These are phyloP conservation scores for Coemansia reversa DNA, from an alignment of 192 early-diverging fungal species.

Conservation along the genomic window DNA sequence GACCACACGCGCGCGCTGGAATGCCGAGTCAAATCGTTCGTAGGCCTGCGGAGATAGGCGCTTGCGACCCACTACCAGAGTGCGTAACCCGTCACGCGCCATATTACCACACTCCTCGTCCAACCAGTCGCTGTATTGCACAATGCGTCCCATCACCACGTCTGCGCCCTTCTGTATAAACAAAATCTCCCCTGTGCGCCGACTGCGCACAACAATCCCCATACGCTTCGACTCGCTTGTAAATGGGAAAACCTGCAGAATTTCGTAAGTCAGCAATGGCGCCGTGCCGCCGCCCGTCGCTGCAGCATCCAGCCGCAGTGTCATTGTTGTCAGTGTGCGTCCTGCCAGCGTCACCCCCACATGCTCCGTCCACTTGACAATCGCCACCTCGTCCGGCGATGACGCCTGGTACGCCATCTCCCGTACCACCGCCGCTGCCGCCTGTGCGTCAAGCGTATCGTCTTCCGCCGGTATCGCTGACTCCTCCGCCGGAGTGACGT, in stretches of 20 bases:
- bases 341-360: conserved; percentile 80
- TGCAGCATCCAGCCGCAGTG: conserved; percentile 56
- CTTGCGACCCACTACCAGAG: conserved; percentile 88
- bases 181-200: conserved; percentile 67
- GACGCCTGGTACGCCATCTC: conserved; percentile 87
- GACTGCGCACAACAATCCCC: conserved; percentile 86
- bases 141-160: conserved; percentile 83
- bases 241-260: conserved; percentile 96
- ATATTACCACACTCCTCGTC: conserved; percentile 98
- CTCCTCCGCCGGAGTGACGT: conserved; percentile 65
- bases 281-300: conserved; percentile 27
- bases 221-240: conserved; percentile 97
- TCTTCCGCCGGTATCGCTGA: conserved; percentile 6
- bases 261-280: conserved; percentile 63
- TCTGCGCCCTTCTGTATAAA: conserved; percentile 97
- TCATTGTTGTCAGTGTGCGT: conserved; percentile 71
- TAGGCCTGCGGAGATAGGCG: conserved; percentile 71
- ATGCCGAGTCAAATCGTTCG: conserved; percentile 63
- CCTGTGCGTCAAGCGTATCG: conserved; percentile 22
- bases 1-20: conserved; percentile 69
- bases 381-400: conserved; percentile 94
- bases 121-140: conserved; percentile 92
- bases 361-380: conserved; percentile 89
- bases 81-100: conserved; percentile 92
- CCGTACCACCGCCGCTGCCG: conserved; percentile 22